Percentiles rank a stretch among this genome's conserved stretches.
phyloP scores from a whole-genome alignment of 805 yeast genomes.

The Spathaspora passalidarum region DNA sequence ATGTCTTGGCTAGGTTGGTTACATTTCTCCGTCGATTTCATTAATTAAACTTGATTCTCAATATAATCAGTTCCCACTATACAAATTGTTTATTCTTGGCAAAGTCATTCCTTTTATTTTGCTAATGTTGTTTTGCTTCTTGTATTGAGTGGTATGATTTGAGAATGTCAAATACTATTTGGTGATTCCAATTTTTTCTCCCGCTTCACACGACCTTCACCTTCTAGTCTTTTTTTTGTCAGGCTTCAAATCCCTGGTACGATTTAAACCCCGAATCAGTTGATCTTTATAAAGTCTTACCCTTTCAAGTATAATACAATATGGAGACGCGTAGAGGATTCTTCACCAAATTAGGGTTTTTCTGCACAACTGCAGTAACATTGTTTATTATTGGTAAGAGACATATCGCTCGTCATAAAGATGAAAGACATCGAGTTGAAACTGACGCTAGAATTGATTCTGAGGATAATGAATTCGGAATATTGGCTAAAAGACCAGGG shows the following conservation, averaged over 20 bases:
- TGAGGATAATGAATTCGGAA: conserved; percentile 27
- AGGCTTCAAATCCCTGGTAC: not conserved
- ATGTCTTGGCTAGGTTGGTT: too few relatives aligned
- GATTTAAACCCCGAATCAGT: not conserved
- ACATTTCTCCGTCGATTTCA: too few relatives aligned
- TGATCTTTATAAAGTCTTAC: too few relatives aligned
- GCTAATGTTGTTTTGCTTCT: too few relatives aligned
- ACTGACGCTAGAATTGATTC: conserved; percentile 34
- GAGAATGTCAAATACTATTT: not conserved
- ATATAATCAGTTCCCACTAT: too few relatives aligned
- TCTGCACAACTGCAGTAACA: conserved; percentile 28
- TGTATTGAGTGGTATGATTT: too few relatives aligned
- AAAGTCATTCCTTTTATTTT: too few relatives aligned
- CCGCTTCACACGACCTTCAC: not conserved
- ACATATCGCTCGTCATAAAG: conserved; percentile 32
- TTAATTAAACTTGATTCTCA: too few relatives aligned
- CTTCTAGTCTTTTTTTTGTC: not conserved
- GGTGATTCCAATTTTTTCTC: not conserved
- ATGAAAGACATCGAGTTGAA: conserved; percentile 31
- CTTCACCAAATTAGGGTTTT: conserved; percentile 30
- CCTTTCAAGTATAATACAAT: not conserved
- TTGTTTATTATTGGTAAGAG: conserved; percentile 33
- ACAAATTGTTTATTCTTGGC: too few relatives aligned
- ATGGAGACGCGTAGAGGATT: conserved; percentile 39
- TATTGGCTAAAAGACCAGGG: conserved; percentile 48